Evolutionary conservation across 805 yeast species (phyloP), one percentile per base, ranked within the genome.

Genomic region (Nakazawaea ambrosiae): DNA sequence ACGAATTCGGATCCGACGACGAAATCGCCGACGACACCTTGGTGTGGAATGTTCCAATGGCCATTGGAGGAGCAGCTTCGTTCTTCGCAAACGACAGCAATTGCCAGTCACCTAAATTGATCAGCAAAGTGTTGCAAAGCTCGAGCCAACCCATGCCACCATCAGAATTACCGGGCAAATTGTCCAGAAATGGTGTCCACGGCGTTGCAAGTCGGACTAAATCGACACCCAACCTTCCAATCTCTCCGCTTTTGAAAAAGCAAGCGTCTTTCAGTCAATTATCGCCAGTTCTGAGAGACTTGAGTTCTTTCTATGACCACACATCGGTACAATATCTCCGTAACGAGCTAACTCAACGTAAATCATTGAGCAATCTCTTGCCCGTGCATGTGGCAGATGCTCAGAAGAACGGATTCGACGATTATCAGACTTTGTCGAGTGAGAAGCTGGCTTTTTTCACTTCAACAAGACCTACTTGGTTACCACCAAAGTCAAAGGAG

Each of bases 391-490:
- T 59, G 22, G 59, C 55, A 41, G 55, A 53, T 19, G 66, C 65
- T 1, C 40, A 34, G 25, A 44, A n/a, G 55, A 65, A 24, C 53
- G 69, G 69, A 3, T 52, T 79, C 43, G 88, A 81, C 37, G 86
- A 81, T 52, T 56, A 75, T 43, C 57, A 63, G 34, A 57, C 82
- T 25, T 69, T 81, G 1, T 79, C 87, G 1, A 69, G 65, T 1
- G 82, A 79, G 48, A 81, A 81, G 47, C 51, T 77, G 26, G 66
- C 65, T 18, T 55, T 60, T 9, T 55, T 80, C 26, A 69, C 80
- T 36, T 75, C 74, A 31, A 70, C 86, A 1, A 65, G 89, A 46
- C 89, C 89, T 3, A 69, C 76, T 34, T 77, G 85, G 72, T 54
- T 79, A 31, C 89, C 89, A 5, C 87, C 87, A 5, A 81, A 81